phyloP scores from a whole-genome alignment of 108 stramenopile species.

The Skeletonema grethae region DNA sequence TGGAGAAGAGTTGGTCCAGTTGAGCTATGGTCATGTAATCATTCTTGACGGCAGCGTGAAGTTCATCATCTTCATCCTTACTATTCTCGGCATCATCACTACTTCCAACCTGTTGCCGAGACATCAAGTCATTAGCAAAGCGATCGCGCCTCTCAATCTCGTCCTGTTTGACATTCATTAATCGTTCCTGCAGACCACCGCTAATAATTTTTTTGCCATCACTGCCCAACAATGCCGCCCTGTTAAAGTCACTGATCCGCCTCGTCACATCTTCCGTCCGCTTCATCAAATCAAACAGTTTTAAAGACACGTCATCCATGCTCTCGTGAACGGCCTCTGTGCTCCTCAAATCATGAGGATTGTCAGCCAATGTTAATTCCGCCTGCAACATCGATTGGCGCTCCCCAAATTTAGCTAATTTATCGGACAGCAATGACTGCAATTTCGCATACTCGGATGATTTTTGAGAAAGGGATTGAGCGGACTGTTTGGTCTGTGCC shows the following conservation, averaged over 20 bases:
- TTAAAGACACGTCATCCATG: neutral
- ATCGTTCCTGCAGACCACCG: neutral
- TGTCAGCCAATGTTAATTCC: neutral
- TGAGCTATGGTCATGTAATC: neutral
- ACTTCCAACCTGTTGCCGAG: neutral
- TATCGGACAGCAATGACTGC: neutral
- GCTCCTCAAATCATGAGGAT: neutral
- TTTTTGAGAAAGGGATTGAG: neutral
- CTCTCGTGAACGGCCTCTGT: neutral
- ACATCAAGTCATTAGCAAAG: neutral
- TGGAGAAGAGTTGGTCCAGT: slow-evolving; percentile 1
- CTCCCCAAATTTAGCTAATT: neutral
- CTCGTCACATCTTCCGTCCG: neutral
- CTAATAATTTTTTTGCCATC: neutral
- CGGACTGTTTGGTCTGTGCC: neutral
- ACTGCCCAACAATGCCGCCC: neutral
- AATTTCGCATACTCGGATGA: neutral
- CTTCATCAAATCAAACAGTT: neutral
- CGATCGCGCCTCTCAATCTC: slow-evolving; percentile 1
- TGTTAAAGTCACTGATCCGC: neutral
- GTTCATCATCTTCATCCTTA: neutral
- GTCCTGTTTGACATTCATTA: neutral
- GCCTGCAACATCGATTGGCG: neutral
- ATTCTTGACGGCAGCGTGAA: neutral
- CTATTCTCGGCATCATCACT: neutral